These are phyloP conservation scores for Talinum fruticosum DNA, from an alignment of 148 eudicot species.

Conservation along the genomic window DNA sequence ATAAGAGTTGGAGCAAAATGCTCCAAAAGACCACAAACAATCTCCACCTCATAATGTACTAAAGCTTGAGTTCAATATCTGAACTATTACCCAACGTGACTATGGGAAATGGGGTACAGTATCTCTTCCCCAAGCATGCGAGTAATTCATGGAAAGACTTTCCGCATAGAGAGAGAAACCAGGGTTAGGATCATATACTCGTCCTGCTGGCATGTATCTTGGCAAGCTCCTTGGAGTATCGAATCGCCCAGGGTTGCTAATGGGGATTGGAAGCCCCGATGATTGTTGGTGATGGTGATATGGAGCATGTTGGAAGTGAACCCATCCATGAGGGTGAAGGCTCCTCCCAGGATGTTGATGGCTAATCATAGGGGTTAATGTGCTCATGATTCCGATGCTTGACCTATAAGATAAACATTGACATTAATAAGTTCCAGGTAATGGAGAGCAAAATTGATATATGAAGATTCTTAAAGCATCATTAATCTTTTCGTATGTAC, in stretches of 20 bases:
- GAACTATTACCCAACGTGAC: background rate
- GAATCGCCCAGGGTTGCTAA: conserved; percentile 19
- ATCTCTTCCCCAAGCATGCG: conserved; percentile 32
- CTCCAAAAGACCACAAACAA: conserved; percentile 7
- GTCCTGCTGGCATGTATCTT: conserved; percentile 24
- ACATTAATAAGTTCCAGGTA: background rate
- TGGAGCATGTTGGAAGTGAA: conserved; percentile 28
- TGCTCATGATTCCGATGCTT: conserved; percentile 29
- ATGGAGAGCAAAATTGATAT: background rate
- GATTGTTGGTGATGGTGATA: conserved; percentile 27
- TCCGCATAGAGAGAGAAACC: conserved; percentile 24
- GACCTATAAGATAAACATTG: conserved; percentile 20
- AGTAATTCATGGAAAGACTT: conserved; percentile 16
- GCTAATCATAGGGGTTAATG: conserved; percentile 26
- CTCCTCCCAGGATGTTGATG: conserved; percentile 31
- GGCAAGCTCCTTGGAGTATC: conserved; percentile 32
- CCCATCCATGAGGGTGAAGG: conserved; percentile 34
- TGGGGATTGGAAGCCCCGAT: conserved; percentile 26
- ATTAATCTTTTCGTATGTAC: background rate
- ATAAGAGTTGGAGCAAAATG: conserved; percentile 13
- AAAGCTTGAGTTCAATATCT: background rate
- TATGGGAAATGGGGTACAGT: conserved; percentile 25
- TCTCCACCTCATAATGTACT: conserved; percentile 20
- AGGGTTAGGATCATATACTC: conserved; percentile 22
- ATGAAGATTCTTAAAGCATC: background rate